A percentile compares a stretch with the other conserved stretches of the same genome.
These are phyloP conservation scores for Asclepias syriaca DNA, from an alignment of 257 asterid species.

Conservation along the genomic window DNA sequence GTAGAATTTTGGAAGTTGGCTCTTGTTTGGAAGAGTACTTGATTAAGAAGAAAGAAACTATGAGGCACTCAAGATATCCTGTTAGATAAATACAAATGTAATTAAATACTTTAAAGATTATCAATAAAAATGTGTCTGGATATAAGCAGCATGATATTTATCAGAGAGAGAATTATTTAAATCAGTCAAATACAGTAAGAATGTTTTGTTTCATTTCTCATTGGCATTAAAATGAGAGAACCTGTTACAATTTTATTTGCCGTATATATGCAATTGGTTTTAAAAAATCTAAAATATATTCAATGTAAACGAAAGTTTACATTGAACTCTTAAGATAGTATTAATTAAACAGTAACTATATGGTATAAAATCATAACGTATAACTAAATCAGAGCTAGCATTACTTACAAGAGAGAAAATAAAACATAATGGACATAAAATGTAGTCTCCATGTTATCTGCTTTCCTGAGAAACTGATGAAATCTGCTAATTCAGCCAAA, in stretches of 20 bases:
- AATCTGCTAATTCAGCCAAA: not conserved
- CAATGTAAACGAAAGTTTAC: too few relatives aligned
- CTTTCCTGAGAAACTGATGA: not conserved
- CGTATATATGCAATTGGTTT: not conserved
- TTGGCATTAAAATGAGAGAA: not conserved
- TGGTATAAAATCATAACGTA: not conserved
- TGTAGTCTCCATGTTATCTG: not conserved
- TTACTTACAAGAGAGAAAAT: not conserved
- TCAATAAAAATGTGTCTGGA: not conserved
- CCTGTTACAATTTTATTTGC: not conserved
- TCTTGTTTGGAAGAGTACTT: conserved; percentile 57
- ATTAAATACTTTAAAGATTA: too few relatives aligned
- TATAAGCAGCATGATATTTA: not conserved
- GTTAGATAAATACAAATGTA: too few relatives aligned
- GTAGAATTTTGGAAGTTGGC: conserved; percentile 63
- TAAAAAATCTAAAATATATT: not conserved
- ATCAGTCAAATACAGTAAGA: not conserved
- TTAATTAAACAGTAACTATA: too few relatives aligned
- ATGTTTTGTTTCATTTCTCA: not conserved
- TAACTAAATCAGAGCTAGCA: not conserved
- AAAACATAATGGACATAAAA: not conserved
- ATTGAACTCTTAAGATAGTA: too few relatives aligned
- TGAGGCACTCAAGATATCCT: not conserved
- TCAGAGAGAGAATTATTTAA: not conserved
- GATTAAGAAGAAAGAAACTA: conserved; percentile 40